phyloP scores from a whole-genome alignment of 2,329 filamentous ascomycete genomes.

The Fusarium sublunatum region DNA sequence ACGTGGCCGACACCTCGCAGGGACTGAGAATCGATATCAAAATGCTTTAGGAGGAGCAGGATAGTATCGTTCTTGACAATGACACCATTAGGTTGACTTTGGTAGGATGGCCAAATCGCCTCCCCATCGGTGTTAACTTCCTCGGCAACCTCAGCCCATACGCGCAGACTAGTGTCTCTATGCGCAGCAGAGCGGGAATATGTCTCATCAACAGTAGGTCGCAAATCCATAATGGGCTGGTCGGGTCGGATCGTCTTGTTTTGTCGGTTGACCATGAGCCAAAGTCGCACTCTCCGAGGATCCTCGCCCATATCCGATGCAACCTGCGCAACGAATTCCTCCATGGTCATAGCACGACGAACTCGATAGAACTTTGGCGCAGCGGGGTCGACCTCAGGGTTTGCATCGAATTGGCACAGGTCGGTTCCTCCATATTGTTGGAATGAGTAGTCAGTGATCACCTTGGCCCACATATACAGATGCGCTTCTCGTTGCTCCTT shows the following conservation, averaged over 20 bases:
- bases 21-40: slow-evolving; percentile 80
- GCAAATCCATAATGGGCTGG: slow-evolving; percentile 80
- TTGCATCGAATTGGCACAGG: slow-evolving; percentile 74
- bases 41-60: slow-evolving; percentile 92
- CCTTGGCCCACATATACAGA: slow-evolving; percentile 85
- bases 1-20: slow-evolving; percentile 83
- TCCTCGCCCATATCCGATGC: slow-evolving; percentile 77
- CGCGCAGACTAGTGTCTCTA: slow-evolving; percentile 78
- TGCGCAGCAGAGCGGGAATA: slow-evolving; percentile 64
- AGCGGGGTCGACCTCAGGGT: slow-evolving; percentile 73
- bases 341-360: slow-evolving; percentile 78
- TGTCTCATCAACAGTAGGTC: slow-evolving; percentile 80
- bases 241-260: slow-evolving; percentile 97
- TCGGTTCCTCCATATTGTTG: slow-evolving; percentile 85
- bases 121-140: slow-evolving; percentile 75
- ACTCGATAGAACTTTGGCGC: slow-evolving; percentile 79
- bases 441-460: slow-evolving; percentile 86
- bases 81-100: slow-evolving; percentile 66
- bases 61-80: slow-evolving; percentile 72
- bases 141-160: slow-evolving; percentile 87
- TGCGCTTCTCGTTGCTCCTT: slow-evolving; percentile 96
- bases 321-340: slow-evolving; percentile 77
- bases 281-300: slow-evolving; percentile 79
- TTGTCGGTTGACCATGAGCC: slow-evolving; percentile 98
- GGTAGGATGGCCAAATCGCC: slow-evolving; percentile 75